These are phyloP conservation scores for Monosporascus sp. DNA, from an alignment of 2,329 filamentous ascomycete genomes.

Conservation along the genomic window DNA sequence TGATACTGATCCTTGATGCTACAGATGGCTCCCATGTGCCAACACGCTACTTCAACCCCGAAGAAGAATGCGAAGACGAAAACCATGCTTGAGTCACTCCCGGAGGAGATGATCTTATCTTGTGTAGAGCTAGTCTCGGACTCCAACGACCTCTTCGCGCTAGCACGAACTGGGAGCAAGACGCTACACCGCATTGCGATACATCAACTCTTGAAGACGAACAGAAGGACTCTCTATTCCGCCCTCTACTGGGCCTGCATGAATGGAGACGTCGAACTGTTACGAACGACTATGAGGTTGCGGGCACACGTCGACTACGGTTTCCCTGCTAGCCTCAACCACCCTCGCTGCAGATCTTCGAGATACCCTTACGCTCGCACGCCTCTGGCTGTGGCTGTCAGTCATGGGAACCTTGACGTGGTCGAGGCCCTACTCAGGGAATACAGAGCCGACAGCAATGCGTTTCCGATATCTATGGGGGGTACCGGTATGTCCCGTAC, in stretches of 20 bases:
- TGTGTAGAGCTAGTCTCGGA: background rate
- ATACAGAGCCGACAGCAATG: background rate
- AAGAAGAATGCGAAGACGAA: too few relatives aligned
- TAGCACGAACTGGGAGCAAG: background rate
- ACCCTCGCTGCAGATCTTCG: background rate
- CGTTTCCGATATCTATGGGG: background rate
- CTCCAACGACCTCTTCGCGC: background rate
- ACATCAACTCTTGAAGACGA: background rate
- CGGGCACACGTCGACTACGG: background rate
- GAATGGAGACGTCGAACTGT: background rate
- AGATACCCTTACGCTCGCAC: background rate
- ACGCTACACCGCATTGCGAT: background rate
- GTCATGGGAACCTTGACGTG: background rate
- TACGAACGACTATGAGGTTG: background rate
- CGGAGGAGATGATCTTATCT: background rate
- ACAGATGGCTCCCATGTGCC: too few relatives aligned
- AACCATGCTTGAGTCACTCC: background rate
- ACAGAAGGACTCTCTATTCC: background rate
- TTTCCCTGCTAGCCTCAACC: background rate
- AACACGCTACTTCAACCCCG: too few relatives aligned
- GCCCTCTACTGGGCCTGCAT: background rate
- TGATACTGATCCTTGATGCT: too few relatives aligned
- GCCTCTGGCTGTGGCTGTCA: background rate
- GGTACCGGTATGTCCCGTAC: too few relatives aligned
- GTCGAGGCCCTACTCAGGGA: background rate